These are phyloP conservation scores for Trichoderma citrinoviride DNA, from an alignment of 2,329 filamentous ascomycete species.

Conservation along the genomic window DNA sequence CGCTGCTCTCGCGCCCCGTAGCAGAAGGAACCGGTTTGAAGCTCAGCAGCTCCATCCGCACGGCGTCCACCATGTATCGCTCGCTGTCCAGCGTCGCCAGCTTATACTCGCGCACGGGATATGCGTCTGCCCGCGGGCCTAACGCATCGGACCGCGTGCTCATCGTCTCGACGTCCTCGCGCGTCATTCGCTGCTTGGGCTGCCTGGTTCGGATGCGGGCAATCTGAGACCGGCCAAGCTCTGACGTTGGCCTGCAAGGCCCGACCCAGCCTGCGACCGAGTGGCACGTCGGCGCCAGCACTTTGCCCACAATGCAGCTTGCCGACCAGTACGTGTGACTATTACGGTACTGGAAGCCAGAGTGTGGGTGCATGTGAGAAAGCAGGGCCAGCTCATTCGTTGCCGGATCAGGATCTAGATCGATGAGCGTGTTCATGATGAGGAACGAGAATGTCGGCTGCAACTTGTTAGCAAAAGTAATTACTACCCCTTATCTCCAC, in stretches of 20 bases:
- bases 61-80: slow-evolving; percentile 60
- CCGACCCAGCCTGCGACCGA: slow-evolving; percentile 73
- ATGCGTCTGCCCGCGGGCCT: slow-evolving; percentile 59
- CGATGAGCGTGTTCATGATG: slow-evolving; percentile 75
- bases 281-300: slow-evolving; percentile 68
- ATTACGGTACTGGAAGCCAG: slow-evolving; percentile 72
- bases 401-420: slow-evolving; percentile 67
- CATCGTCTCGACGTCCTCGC: slow-evolving; percentile 64
- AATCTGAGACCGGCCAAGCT: slow-evolving; percentile 67
- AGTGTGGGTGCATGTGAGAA: slow-evolving; percentile 64
- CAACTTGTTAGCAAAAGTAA: slow-evolving; percentile 9
- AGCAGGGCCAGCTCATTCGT: slow-evolving; percentile 64
- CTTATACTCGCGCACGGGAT: slow-evolving; percentile 66
- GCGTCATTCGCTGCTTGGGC: slow-evolving; percentile 54
- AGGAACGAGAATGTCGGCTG: slow-evolving; percentile 66
- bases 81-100: slow-evolving; percentile 56
- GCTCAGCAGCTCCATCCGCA: slow-evolving; percentile 66
- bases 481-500: no score
- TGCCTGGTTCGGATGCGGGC: slow-evolving; percentile 63
- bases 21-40: slow-evolving; percentile 48
- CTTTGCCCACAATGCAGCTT: slow-evolving; percentile 70
- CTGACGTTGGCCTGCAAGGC: slow-evolving; percentile 64
- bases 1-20: slow-evolving; percentile 26
- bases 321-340: slow-evolving; percentile 76
- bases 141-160: slow-evolving; percentile 65